phyloP scores from a whole-genome alignment of 495 filamentous ascomycete species.

The Penicillium parvum region DNA sequence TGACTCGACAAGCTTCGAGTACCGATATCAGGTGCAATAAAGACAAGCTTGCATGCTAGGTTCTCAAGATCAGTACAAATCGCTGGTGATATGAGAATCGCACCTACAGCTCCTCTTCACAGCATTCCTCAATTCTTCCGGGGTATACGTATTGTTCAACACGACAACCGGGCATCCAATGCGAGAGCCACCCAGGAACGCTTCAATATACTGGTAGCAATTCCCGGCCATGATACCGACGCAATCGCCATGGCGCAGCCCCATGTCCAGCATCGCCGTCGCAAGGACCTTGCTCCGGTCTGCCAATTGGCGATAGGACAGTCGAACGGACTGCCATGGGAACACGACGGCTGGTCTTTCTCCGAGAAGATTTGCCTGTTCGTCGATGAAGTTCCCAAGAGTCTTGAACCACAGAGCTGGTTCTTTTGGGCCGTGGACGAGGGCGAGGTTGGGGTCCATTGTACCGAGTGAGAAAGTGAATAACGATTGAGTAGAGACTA shows the following conservation, averaged over 20 bases:
- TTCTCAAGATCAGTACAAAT: background rate
- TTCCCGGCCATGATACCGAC: conserved; percentile 27
- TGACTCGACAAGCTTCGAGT: conserved; percentile 5
- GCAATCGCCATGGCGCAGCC: conserved; percentile 19
- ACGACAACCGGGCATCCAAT: conserved; percentile 26
- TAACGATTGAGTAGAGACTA: no score
- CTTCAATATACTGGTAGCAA: conserved; percentile 22
- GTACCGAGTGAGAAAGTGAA: no score
- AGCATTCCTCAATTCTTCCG: conserved; percentile 18
- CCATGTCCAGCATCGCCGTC: conserved; percentile 16
- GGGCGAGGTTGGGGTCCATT: conserved; percentile 6
- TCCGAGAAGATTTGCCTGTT: conserved; percentile 9
- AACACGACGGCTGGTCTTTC: conserved; percentile 13
- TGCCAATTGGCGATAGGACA: conserved; percentile 20
- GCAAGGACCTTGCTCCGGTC: conserved; percentile 16
- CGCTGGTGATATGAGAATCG: background rate
- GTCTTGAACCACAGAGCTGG: conserved; percentile 15
- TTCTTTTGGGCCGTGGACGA: conserved; percentile 15
- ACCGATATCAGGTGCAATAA: conserved; percentile 12
- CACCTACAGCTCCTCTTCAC: conserved; percentile 15
- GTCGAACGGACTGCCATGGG: conserved; percentile 17
- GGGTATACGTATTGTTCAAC: conserved; percentile 25
- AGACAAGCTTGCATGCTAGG: conserved; percentile 17
- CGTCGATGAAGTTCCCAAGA: conserved; percentile 17
- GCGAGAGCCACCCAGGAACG: conserved; percentile 18